These are phyloP conservation scores for Backusella liffmaniae DNA, from an alignment of 192 early-diverging fungal genomes.

Conservation along the genomic window DNA sequence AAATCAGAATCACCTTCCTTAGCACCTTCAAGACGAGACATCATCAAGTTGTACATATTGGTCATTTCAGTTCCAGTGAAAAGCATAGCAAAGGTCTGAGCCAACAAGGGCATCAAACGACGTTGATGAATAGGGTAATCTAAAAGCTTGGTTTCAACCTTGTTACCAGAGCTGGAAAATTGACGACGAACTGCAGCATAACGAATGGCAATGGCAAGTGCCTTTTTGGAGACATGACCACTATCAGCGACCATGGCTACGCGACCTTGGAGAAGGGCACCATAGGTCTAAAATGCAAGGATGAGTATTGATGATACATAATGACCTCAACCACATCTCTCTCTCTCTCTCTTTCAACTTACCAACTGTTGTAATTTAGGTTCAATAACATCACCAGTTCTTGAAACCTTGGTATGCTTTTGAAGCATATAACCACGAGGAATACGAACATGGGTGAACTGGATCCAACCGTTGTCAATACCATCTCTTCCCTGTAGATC, in stretches of 20 bases:
- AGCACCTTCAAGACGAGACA: constrained; percentile 70
- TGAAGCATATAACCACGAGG: constrained; percentile 90
- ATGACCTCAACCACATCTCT: neutral
- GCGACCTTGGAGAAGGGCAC: constrained; percentile 83
- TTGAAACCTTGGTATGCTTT: constrained; percentile 89
- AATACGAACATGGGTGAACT: constrained; percentile 89
- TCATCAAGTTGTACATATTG: constrained; percentile 74
- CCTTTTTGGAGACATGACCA: constrained; percentile 85
- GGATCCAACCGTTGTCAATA: constrained; percentile 93
- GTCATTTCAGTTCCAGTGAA: constrained; percentile 86
- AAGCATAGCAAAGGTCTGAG: constrained; percentile 87
- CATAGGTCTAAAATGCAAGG: constrained; percentile 56
- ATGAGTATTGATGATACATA: neutral
- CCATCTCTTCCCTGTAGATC: constrained; percentile 60
- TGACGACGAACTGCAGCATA: constrained; percentile 92
- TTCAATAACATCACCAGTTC: constrained; percentile 74
- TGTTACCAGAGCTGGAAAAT: constrained; percentile 63
- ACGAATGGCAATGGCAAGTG: constrained; percentile 86
- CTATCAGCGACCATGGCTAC: constrained; percentile 84
- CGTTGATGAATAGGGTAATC: constrained; percentile 95
- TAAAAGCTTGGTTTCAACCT: constrained; percentile 83
- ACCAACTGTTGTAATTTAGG: constrained; percentile 79
- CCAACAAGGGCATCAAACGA: constrained; percentile 89
- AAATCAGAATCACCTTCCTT: constrained; percentile 59
- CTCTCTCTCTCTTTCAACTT: neutral